Percentiles rank a stretch among this genome's conserved stretches.
These are phyloP conservation scores for Chalciporus sp. DNA, from an alignment of 1,284 basidiomycete genomes.

Conservation along the genomic window DNA sequence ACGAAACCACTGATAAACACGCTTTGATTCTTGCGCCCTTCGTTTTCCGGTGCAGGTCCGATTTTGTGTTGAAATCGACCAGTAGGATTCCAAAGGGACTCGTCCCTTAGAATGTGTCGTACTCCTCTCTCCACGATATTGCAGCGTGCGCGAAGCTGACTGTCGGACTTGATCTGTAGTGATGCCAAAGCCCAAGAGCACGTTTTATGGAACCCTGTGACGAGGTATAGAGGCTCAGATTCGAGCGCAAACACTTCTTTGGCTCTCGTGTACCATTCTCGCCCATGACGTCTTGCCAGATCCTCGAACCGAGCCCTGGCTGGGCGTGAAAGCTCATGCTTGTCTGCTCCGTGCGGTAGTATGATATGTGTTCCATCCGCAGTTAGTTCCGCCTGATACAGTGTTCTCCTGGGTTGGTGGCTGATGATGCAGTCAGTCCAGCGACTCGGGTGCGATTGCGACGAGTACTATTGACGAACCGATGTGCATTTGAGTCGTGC, in stretches of 20 bases:
- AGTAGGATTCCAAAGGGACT: too few species aligned
- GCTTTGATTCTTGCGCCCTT: conserved; percentile 1
- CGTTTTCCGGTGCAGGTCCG: not conserved
- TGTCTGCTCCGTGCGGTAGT: not conserved
- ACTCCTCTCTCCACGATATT: too few species aligned
- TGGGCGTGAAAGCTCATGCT: not conserved
- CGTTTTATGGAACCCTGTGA: conserved; percentile 7
- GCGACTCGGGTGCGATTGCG: too few species aligned
- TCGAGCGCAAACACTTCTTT: not conserved
- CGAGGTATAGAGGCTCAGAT: conserved; percentile 3
- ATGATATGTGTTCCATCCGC: not conserved
- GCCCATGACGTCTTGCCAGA: not conserved
- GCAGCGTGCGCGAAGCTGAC: too few species aligned
- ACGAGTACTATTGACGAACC: too few species aligned
- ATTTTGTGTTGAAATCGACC: too few species aligned
- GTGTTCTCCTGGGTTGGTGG: not conserved
- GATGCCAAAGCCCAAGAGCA: not conserved
- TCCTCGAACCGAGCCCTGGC: not conserved
- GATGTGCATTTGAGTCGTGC: too few species aligned
- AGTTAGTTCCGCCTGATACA: not conserved
- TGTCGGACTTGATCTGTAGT: too few species aligned
- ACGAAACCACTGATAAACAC: conserved; percentile 5
- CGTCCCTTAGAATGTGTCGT: too few species aligned
- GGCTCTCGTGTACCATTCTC: not conserved
- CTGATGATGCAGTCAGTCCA: too few species aligned